Base-by-base conservation (phyloP, 2,329 filamentous ascomycete species). In the Nakataea oryzae region DNA sequence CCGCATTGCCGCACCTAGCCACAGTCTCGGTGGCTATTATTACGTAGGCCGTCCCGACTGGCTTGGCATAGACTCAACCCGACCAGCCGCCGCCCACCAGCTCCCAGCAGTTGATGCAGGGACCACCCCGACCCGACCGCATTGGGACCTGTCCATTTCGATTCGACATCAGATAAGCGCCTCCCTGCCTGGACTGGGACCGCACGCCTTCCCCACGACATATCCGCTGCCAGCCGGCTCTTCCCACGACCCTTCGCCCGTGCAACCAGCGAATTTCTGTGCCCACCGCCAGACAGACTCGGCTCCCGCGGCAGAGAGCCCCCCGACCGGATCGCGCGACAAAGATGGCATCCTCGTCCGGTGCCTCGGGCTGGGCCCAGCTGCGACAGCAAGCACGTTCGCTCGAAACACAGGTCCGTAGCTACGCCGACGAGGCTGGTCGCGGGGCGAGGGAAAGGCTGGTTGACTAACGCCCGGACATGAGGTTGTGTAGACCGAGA, bases 341-440 rank as follows among this genome's bases (percentile, higher is more conserved):
- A 85, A 76, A 30, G 30, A 61, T 61, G 59, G 21, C 59, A 29
- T 61, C 41, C 21, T 50, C 59, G 17, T 61, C 59, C n/a, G 59
- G 59, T 32, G 47, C 50, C 65, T 81, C 83, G 66, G 88, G 92
- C 77, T 99, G 95, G 95, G 88, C 91, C 71, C 92, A 97, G 78
- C 83, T 97, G 68, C 90, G 95, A 70, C 92, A 97, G 74, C 93
- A 97, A 77, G 91, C 92, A 65, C 84, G 95, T 70, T 85, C 87
- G 57, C 81, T 97, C 65, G 95, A 99, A 75, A 91, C 88, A 64
- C 93, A 97, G 83, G 93, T 96, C 80, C 66, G 74, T 65, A 61
- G 14, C 26, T 41, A 12, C 9, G 54, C n/a, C 14, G 12, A 17
- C 12, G 54, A 28, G n/a, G 7, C 41, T 50, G 41, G 21, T 9